A percentile compares a stretch with the other conserved stretches of the same genome.
These are phyloP conservation scores for Salvia sclarea DNA, from an alignment of 305 asterid genomes.

Conservation along the genomic window DNA sequence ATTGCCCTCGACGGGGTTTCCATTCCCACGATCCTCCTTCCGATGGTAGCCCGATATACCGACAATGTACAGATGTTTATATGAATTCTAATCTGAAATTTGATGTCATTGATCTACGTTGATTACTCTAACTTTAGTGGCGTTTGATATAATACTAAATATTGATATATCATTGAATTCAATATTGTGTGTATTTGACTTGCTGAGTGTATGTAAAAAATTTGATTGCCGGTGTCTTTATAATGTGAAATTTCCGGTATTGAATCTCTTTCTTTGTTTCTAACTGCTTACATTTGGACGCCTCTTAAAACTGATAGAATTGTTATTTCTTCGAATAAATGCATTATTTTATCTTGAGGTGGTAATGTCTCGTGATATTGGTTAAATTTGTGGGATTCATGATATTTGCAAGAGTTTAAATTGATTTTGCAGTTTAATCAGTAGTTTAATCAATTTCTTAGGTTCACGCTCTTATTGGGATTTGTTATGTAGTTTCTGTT, in stretches of 20 bases:
- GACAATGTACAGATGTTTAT: conserved; percentile 88
- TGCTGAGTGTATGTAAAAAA: conserved; percentile 9
- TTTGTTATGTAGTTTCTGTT: too few relatives aligned
- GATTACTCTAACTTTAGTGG: conserved; percentile 29
- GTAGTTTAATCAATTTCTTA: too few relatives aligned
- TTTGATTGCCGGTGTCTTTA: neutral
- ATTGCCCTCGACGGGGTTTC: conserved; percentile 89
- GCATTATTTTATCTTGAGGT: too few relatives aligned
- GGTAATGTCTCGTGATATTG: too few relatives aligned
- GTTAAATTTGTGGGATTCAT: too few relatives aligned
- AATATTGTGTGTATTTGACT: conserved; percentile 12
- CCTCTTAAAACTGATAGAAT: too few relatives aligned
- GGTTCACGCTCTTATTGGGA: too few relatives aligned
- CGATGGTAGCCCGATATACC: conserved; percentile 90
- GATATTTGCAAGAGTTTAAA: too few relatives aligned
- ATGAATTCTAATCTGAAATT: conserved; percentile 74
- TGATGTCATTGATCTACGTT: conserved; percentile 89
- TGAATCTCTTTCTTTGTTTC: neutral
- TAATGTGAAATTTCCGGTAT: neutral
- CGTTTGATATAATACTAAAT: conserved; percentile 19
- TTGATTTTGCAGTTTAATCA: too few relatives aligned
- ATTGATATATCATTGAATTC: conserved; percentile 14
- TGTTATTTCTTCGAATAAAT: too few relatives aligned
- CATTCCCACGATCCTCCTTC: conserved; percentile 89
- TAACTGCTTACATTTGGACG: too few relatives aligned